These are phyloP conservation scores for Eleusine coracana DNA, from an alignment of 176 grass and related monocot genomes.

Conservation along the genomic window DNA sequence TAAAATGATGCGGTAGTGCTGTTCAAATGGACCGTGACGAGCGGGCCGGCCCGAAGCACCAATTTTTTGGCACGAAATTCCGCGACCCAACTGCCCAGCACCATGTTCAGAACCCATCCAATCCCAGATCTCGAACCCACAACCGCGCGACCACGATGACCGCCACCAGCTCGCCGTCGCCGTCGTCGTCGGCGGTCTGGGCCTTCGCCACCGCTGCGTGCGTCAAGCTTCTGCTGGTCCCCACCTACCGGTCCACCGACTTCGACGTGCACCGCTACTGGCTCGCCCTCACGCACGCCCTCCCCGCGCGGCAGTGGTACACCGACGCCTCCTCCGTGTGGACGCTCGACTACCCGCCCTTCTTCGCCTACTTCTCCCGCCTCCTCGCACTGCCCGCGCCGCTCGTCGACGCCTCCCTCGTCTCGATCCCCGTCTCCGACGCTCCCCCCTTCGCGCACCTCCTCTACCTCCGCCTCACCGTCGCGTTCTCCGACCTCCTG, in stretches of 20 bases:
- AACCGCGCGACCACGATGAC: not conserved
- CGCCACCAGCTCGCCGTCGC: not conserved
- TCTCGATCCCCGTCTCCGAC: constrained; percentile 39
- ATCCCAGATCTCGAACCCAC: constrained; percentile 5
- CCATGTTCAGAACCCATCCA: too few species aligned
- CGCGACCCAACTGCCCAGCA: too few species aligned
- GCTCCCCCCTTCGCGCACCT: constrained; percentile 40
- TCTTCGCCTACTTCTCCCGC: constrained; percentile 86
- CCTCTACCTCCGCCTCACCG: constrained; percentile 70
- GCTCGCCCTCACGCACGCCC: constrained; percentile 73
- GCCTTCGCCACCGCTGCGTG: constrained; percentile 67
- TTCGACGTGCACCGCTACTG: constrained; percentile 96
- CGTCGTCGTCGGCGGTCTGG: constrained; percentile 41
- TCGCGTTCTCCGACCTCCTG: constrained; percentile 45
- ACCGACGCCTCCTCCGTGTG: constrained; percentile 72
- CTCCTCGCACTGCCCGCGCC: constrained; percentile 61
- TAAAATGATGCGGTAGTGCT: too few species aligned
- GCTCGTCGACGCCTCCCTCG: constrained; percentile 50
- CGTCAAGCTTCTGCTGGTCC: constrained; percentile 74
- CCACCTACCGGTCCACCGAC: constrained; percentile 82
- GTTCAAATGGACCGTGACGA: too few species aligned
- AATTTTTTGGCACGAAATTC: too few species aligned
- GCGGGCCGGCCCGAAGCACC: too few species aligned
- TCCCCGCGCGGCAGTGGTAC: constrained; percentile 74
- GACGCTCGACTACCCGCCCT: constrained; percentile 90